Percentiles rank a stretch among this genome's conserved stretches.
These are phyloP conservation scores for Forsythia suspensa DNA, from an alignment of 257 asterid genomes.

Conservation along the genomic window DNA sequence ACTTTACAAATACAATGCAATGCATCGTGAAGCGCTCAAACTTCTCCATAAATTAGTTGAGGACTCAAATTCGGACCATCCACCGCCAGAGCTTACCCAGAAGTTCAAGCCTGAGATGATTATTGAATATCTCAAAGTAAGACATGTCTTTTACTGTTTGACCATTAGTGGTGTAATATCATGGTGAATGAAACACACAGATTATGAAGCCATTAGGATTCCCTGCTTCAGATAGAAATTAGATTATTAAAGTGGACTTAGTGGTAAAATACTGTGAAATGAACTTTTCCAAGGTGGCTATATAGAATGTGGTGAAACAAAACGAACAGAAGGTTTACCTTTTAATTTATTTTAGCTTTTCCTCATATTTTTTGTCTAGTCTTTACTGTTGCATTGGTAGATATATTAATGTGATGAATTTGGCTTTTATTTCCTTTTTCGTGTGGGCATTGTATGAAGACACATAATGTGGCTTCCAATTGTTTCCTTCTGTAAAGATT, in stretches of 20 bases:
- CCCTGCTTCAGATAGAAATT: neutral
- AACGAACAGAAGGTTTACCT: neutral
- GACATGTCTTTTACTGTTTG: slow-evolving; percentile 24
- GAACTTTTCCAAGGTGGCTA: slow-evolving; percentile 1
- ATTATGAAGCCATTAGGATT: slow-evolving; percentile 11
- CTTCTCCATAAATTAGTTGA: slow-evolving; percentile 88
- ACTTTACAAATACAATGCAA: slow-evolving; percentile 75
- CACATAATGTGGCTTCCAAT: neutral
- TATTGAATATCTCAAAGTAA: slow-evolving; percentile 87
- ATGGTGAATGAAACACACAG: neutral
- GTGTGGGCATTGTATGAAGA: neutral
- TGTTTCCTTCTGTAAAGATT: neutral
- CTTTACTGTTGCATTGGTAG: slow-evolving; percentile 1
- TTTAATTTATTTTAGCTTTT: neutral
- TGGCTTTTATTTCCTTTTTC: neutral
- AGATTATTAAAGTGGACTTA: neutral
- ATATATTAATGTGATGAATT: slow-evolving; percentile 2
- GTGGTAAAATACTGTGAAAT: neutral
- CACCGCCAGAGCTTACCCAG: slow-evolving; percentile 67
- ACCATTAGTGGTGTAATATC: slow-evolving; percentile 19
- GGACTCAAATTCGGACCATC: slow-evolving; percentile 77
- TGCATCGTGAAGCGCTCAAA: slow-evolving; percentile 89
- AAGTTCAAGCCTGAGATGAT: slow-evolving; percentile 97
- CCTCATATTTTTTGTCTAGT: neutral
- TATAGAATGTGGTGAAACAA: slow-evolving; percentile 7